Conservation (phyloP, 1,139 yeast genomes). For the Lodderomyces pseudojiufengensis region DNA sequence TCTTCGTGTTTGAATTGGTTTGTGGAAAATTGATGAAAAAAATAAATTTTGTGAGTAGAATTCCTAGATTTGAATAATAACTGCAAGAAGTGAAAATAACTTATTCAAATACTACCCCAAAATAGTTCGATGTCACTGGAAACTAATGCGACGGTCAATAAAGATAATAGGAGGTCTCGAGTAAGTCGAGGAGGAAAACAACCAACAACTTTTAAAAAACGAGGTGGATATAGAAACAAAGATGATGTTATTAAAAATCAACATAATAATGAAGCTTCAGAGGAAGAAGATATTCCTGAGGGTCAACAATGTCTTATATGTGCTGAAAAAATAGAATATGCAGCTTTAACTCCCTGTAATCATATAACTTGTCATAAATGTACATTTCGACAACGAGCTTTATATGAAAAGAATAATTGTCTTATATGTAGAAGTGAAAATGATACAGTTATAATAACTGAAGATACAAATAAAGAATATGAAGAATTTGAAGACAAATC, state of each 20-base stretch:
- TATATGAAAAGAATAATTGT: slow-evolving; percentile 72
- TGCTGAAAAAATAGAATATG: slow-evolving; percentile 62
- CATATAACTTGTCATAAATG: slow-evolving; percentile 84
- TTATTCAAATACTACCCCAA: no score
- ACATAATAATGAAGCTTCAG: slow-evolving; percentile 16
- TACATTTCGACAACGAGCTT: slow-evolving; percentile 76
- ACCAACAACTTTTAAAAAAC: not conserved
- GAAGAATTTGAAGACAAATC: slow-evolving; percentile 42
- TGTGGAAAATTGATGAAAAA: not conserved
- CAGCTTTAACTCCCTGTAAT: slow-evolving; percentile 77
- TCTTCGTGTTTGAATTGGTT: not conserved
- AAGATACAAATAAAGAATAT: slow-evolving; percentile 34
- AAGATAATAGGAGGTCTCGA: slow-evolving; percentile 14
- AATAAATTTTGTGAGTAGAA: not conserved
- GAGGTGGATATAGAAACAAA: slow-evolving; percentile 11
- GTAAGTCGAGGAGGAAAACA: slow-evolving; percentile 17
- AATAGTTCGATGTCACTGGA: no score
- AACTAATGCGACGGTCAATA: no score
- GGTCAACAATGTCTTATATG: slow-evolving; percentile 68
- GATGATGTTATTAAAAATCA: not conserved
- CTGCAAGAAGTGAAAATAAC: not conserved
- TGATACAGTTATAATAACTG: slow-evolving; percentile 55
- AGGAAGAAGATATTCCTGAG: slow-evolving; percentile 31
- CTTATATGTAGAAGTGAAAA: slow-evolving; percentile 78
- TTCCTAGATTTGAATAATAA: not conserved